Percentiles rank a stretch among this genome's conserved stretches.
phyloP scores from a whole-genome alignment of 1,284 basidiomycete genomes.

The Cryptococcus sp. region DNA sequence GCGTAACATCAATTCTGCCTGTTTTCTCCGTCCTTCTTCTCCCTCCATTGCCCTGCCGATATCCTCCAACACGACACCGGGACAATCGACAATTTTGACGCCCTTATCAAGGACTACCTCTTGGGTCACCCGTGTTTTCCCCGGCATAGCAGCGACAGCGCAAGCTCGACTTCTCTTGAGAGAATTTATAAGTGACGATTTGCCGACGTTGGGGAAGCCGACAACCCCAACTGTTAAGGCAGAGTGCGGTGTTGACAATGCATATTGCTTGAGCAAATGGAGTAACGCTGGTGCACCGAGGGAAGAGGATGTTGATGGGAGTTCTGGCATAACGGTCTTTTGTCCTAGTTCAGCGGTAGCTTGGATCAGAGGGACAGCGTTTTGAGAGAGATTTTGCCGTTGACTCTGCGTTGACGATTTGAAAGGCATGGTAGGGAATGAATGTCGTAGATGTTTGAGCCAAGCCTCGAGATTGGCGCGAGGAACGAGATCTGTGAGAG shows the following conservation, averaged over 20 bases:
- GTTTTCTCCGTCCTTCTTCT: conserved; percentile 58
- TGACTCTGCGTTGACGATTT: conserved; percentile 81
- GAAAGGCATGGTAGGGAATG: conserved; percentile 92
- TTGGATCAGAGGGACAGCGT: conserved; percentile 43
- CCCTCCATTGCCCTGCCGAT: conserved; percentile 58
- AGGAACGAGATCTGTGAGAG: conserved; percentile 76
- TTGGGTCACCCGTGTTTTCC: conserved; percentile 94
- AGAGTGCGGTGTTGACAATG: conserved; percentile 63
- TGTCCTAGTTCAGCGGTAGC: conserved; percentile 52
- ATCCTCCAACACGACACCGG: conserved; percentile 80
- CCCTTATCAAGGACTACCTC: conserved; percentile 90
- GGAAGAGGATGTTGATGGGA: conserved; percentile 67
- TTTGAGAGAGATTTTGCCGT: conserved; percentile 68
- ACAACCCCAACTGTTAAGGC: conserved; percentile 90
- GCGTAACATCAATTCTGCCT: conserved; percentile 75
- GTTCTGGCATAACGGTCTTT: conserved; percentile 32
- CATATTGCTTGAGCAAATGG: conserved; percentile 88
- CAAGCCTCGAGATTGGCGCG: conserved; percentile 84
- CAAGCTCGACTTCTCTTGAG: conserved; percentile 84
- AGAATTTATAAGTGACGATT: conserved; percentile 93
- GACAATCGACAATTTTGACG: conserved; percentile 89
- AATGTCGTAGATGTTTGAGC: conserved; percentile 85
- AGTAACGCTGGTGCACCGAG: conserved; percentile 64
- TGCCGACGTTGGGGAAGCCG: conserved; percentile 97
- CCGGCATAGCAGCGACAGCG: conserved; percentile 90